phyloP scores from a whole-genome alignment of 129 eudicot genomes.

The Flaveria trinervia region DNA sequence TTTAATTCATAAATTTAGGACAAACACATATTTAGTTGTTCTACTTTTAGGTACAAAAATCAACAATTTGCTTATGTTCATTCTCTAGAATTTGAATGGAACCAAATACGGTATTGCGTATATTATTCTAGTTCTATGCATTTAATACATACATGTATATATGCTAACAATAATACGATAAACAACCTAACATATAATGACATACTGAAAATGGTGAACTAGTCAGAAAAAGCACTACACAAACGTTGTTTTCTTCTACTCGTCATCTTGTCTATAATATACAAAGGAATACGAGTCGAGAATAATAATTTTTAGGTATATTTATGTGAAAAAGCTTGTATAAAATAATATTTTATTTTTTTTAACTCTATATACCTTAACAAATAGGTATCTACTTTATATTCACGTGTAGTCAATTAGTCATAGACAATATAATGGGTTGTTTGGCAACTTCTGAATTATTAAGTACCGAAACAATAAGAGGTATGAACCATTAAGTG shows the following conservation, averaged over 20 bases:
- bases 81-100: not conserved
- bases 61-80: not conserved
- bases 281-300: not conserved
- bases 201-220: slow-evolving; percentile 14
- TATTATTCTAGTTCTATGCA: not conserved
- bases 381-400: too few relatives aligned
- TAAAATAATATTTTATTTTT: not conserved
- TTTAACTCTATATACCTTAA: too few relatives aligned
- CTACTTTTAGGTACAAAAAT: not conserved
- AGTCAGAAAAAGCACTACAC: not conserved
- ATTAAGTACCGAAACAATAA: too few relatives aligned
- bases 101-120: not conserved
- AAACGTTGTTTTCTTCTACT: slow-evolving; percentile 16
- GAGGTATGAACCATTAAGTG: too few relatives aligned
- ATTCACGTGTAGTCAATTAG: too few relatives aligned
- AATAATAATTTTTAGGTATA: not conserved
- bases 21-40: not conserved
- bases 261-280: slow-evolving; percentile 12
- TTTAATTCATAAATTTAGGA: too few relatives aligned
- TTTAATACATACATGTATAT: slow-evolving; percentile 10
- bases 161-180: slow-evolving; percentile 18
- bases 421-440: too few relatives aligned
- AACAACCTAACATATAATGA: slow-evolving; percentile 10
- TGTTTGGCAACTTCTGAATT: too few relatives aligned
- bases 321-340: not conserved